Conservation (phyloP, 768 basidiomycete genomes). For the Daedaleopsis nitida region DNA sequence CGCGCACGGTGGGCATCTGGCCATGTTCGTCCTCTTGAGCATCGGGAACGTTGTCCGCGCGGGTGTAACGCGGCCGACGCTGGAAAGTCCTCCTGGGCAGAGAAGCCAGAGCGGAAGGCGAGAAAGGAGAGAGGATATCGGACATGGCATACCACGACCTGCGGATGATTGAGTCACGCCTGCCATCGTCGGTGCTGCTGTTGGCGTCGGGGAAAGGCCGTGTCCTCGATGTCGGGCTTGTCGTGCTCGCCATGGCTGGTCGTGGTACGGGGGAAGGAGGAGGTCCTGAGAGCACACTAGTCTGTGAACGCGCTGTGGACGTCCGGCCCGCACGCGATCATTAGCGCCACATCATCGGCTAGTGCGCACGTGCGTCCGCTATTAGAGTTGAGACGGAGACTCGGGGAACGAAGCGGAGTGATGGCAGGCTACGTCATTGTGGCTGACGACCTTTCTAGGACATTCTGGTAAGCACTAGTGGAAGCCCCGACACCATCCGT, state of each 20-base stretch:
- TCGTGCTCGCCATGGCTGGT: constrained; percentile 15
- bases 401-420: constrained; percentile 12
- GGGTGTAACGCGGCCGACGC: constrained; percentile 53
- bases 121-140: constrained; percentile 67
- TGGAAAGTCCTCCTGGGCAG: constrained; percentile 44
- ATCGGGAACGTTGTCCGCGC: constrained; percentile 75
- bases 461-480: constrained; percentile 29
- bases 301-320: not conserved
- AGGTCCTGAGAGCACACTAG: not conserved
- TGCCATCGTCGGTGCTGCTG: constrained; percentile 22
- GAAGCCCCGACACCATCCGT: not conserved
- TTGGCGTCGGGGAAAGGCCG: constrained; percentile 1
- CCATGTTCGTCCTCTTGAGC: constrained; percentile 51
- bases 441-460: constrained; percentile 34
- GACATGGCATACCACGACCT: constrained; percentile 66
- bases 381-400: not conserved
- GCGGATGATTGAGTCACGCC: constrained; percentile 41
- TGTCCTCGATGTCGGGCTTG: not conserved
- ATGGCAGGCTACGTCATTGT: constrained; percentile 14
- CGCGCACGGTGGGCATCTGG: constrained; percentile 61
- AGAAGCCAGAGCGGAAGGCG: constrained; percentile 56
- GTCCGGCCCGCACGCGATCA: not conserved
- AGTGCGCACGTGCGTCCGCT: constrained; percentile 8
- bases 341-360: not conserved
- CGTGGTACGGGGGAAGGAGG: constrained; percentile 5